Conservation (phyloP, 108 stramenopile species). For the Cylindrotheca closterium region DNA sequence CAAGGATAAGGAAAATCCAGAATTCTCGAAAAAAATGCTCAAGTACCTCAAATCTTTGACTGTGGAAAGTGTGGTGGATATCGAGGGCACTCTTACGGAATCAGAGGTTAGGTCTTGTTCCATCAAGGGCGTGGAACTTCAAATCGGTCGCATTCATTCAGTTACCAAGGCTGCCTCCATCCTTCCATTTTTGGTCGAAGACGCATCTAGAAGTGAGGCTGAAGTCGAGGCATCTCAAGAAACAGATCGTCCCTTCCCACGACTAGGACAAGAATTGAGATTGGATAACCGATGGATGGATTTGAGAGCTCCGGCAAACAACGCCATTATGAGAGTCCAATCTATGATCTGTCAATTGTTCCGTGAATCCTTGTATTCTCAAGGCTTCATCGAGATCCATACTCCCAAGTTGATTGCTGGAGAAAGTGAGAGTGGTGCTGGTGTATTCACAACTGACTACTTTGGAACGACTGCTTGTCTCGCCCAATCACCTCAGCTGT, state of each 20-base stretch:
- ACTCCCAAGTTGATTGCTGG: slow-evolving; percentile 96
- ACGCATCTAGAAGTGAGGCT: slow-evolving; percentile 88
- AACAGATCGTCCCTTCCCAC: slow-evolving; percentile 93
- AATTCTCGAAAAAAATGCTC: slow-evolving; percentile 84
- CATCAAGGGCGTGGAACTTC: slow-evolving; percentile 76
- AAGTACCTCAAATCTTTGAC: slow-evolving; percentile 90
- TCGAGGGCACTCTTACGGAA: slow-evolving; percentile 81
- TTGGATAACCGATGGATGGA: slow-evolving; percentile 96
- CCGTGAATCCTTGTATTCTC: slow-evolving; percentile 88
- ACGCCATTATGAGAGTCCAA: slow-evolving; percentile 93
- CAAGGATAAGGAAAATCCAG: slow-evolving; percentile 92
- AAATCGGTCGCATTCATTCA: slow-evolving; percentile 79
- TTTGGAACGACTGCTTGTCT: slow-evolving; percentile 94
- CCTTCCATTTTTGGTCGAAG: slow-evolving; percentile 94
- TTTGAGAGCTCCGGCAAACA: slow-evolving; percentile 93
- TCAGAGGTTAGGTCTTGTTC: slow-evolving; percentile 82
- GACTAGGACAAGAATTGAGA: slow-evolving; percentile 88
- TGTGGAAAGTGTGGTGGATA: slow-evolving; percentile 89
- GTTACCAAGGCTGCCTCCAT: slow-evolving; percentile 83
- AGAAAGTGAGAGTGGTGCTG: slow-evolving; percentile 94
- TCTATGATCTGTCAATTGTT: slow-evolving; percentile 90
- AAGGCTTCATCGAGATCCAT: slow-evolving; percentile 93
- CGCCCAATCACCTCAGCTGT: slow-evolving; percentile 97
- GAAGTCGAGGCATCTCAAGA: slow-evolving; percentile 91
- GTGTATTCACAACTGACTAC: slow-evolving; percentile 97